Evolutionary conservation across 441 rosid species (phyloP).

Genomic region (Erysimum pusillum): DNA sequence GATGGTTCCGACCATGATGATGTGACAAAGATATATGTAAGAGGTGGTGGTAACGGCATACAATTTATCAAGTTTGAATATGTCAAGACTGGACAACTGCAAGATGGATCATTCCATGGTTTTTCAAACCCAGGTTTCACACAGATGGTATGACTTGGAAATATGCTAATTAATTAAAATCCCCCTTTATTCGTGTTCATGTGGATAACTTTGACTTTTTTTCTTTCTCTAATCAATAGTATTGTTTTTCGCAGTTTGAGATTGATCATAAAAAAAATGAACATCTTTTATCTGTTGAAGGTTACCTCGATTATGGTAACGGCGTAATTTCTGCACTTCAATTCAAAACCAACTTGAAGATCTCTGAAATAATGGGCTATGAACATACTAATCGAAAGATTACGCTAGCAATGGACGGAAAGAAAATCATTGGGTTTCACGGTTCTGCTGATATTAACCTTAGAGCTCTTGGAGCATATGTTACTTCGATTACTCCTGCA

Average conservation of each 20-base stretch:
- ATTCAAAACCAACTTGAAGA: background rate
- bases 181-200: background rate
- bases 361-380: background rate
- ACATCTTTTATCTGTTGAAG: background rate
- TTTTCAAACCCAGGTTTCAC: background rate
- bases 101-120: constrained; percentile 25
- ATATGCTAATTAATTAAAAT: background rate
- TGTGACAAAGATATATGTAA: constrained; percentile 11
- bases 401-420: background rate
- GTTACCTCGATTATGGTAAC: background rate
- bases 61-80: constrained; percentile 26
- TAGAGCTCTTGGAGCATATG: background rate
- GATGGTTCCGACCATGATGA: constrained; percentile 30
- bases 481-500: background rate
- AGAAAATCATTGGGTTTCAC: background rate
- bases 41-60: constrained; percentile 28
- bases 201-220: background rate
- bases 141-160: background rate
- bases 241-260: background rate
- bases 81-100: constrained; percentile 14
- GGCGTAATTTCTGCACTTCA: background rate
- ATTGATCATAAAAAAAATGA: background rate
- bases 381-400: background rate
- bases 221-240: background rate
- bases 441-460: background rate